Percentiles rank a stretch among this genome's conserved stretches.
These are phyloP conservation scores for Cercospora brassicicola DNA, from an alignment of 2,329 filamentous ascomycete genomes.

Conservation along the genomic window DNA sequence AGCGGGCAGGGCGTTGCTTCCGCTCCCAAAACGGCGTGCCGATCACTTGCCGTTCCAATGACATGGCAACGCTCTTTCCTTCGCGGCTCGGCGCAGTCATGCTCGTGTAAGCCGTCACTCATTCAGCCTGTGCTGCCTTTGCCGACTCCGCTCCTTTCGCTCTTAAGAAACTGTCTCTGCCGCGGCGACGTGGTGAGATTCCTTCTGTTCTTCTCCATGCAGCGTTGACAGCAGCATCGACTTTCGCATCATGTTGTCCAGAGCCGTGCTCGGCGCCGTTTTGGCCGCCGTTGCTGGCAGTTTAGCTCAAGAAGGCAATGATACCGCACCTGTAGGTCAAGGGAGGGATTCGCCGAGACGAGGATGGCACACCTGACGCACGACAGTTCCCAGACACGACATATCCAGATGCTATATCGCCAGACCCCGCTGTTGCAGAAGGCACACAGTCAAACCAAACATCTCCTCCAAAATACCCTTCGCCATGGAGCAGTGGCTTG, in stretches of 20 bases:
- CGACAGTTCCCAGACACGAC: constrained; percentile 19
- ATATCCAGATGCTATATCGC: constrained; percentile 20
- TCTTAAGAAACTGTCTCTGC: not conserved
- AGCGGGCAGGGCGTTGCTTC: not conserved
- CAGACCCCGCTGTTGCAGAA: constrained; percentile 28
- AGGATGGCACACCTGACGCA: not conserved
- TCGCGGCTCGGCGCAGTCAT: constrained; percentile 1
- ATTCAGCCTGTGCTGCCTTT: not conserved
- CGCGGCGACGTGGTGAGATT: too few relatives aligned
- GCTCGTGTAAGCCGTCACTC: not conserved
- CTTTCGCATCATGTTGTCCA: constrained; percentile 14
- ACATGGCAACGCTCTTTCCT: not conserved
- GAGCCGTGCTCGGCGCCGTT: constrained; percentile 15
- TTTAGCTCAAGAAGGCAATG: constrained; percentile 21
- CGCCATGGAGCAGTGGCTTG: constrained; percentile 77
- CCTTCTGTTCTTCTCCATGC: not conserved
- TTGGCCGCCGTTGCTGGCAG: constrained; percentile 12
- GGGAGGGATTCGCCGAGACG: not conserved
- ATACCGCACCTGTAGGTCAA: constrained; percentile 18
- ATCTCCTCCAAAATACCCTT: constrained; percentile 74
- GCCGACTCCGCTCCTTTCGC: not conserved
- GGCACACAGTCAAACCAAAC: constrained; percentile 38
- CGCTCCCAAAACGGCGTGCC: not conserved
- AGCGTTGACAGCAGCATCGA: constrained; percentile 3
- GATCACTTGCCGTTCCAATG: not conserved